Base-by-base conservation (phyloP, 2,329 filamentous ascomycete species). In the Trichoderma sp. region DNA sequence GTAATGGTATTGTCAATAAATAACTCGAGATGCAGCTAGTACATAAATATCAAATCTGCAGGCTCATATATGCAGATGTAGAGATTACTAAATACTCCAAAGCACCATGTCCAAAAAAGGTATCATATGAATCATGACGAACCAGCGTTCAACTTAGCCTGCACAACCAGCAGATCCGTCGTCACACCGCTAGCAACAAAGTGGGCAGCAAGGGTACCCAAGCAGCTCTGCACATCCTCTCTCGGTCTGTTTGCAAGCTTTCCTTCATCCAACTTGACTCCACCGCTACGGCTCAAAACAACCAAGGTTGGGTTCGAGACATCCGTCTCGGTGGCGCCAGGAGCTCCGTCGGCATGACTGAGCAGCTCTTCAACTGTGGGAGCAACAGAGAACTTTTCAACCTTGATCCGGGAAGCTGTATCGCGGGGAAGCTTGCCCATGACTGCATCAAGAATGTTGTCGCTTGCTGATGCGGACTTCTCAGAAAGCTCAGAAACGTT, bases 141-240 rank as follows among this genome's bases (percentile, higher is more conserved):
- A 31, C 35, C 11, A 18, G 33, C 53, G 35, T 16, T n/a, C 3
- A 62, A 9, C 78, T 79, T 90, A 64, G 79, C 77, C 72, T 81
- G 80, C 16, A 81, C 80, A 27, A 81, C 80, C 67, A 81, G 74
- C 69, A 81, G 16, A 59, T 81, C 80, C 1, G 80, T 78, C 21
- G 75, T 75, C 14, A 79, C 76, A 21, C 78, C 78, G 9, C 75
- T 78, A 8, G 79, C 79, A 16, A 80, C 76, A 33, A 81, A 77
- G 31, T 77, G 76, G 9, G 77, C 67, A 2, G 78, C 80, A 33
- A 81, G 59, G n/a, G 71, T 53, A 9, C 80, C 80, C 68, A 81
- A 35, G 69, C 80, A 81, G 16, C 71, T 35, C 21, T 64, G 71
- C 7, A 80, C 67, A 31, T 81, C 80, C 0, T 78, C 78, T 14